Evolutionary conservation across 208 protist genomes (phyloP), one percentile per base, ranked within the genome.

Genomic region (Trypanosomatidae sp.): DNA sequence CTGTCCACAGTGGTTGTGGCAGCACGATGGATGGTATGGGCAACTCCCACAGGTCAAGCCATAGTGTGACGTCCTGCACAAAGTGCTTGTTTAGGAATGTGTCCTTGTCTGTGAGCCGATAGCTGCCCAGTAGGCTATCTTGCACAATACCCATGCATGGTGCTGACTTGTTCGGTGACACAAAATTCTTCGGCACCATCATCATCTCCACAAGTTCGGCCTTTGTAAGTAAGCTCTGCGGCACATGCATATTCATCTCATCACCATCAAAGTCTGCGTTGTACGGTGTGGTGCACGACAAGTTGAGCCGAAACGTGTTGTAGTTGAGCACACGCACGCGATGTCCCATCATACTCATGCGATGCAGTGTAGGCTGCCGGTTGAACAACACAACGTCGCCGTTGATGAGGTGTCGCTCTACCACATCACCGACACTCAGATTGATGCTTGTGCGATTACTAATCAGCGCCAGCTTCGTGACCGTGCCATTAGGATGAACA

Each of bases 181-280:
- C 85, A 56, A 99, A 99, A 56, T 99, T 97, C 56, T 94, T 95
- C 0, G 96, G 97, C 19, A 99, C 96, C 86, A 99, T 96, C 97
- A 99, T 99, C 48, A 99, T 81, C 54, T 98, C 90, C 33, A 94
- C 80, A 24, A 98, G 65, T 76, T 99, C 97, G 15, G 96, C 81
- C 48, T 96, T 86, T 6, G 96, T 97, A 48, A 98, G 69, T 19
- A 98, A 48, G 15, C 82, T 89, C 70, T 99, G 98, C 13, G 98
- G 97, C 7, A 99, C 92, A 70, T 99, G 98, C 43, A 99, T 56
- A 71, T 99, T 99, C 98, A 99, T 99, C 74, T 99, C 98, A 68
- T 99, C 98, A 41, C 98, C 98, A 74, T 99, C 98, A 57, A 99
- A 99, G 68, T 99, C 98, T 21, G 98, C 98, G 72, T 99, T 99